Percentiles rank a stretch among this genome's conserved stretches.
Conservation (phyloP, 352 stramenopile species). For the Phytophthora pini region DNA sequence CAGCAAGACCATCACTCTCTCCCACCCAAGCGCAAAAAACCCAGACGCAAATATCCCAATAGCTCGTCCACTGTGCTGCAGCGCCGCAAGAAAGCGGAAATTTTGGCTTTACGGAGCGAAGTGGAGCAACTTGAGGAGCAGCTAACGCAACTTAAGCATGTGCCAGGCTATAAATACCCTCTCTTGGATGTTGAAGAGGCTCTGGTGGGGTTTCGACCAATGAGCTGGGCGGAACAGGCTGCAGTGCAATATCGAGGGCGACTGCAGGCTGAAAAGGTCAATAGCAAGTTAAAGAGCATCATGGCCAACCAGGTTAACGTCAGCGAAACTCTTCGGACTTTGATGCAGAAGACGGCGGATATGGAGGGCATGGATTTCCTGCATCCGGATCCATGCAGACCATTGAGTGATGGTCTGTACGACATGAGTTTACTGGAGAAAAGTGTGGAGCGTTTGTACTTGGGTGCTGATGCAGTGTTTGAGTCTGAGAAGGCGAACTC, state of each 20-base stretch:
- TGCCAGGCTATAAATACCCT: not conserved
- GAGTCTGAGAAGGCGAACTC: slow-evolving; percentile 3
- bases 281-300: slow-evolving; percentile 28
- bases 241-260: slow-evolving; percentile 9
- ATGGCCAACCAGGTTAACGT: slow-evolving; percentile 29
- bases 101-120: slow-evolving; percentile 26
- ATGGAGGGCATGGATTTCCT: slow-evolving; percentile 32
- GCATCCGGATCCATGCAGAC: slow-evolving; percentile 10
- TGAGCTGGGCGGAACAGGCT: slow-evolving; percentile 16
- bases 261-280: slow-evolving; percentile 24
- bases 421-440: slow-evolving; percentile 28
- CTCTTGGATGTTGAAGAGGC: not conserved
- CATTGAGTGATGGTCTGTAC: slow-evolving; percentile 1
- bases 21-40: slow-evolving; percentile 10
- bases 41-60: slow-evolving; percentile 23
- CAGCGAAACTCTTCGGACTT: slow-evolving; percentile 7
- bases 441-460: slow-evolving; percentile 25
- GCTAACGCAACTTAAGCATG: slow-evolving; percentile 19
- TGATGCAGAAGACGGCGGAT: slow-evolving; percentile 21
- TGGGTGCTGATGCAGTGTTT: slow-evolving; percentile 24
- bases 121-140: slow-evolving; percentile 26
- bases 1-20: slow-evolving; percentile 10
- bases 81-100: slow-evolving; percentile 39
- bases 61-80: slow-evolving; percentile 31
- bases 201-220: not conserved